Base-by-base conservation (phyloP, 345 rosid genomes). In the Euphorbia peplus region DNA sequence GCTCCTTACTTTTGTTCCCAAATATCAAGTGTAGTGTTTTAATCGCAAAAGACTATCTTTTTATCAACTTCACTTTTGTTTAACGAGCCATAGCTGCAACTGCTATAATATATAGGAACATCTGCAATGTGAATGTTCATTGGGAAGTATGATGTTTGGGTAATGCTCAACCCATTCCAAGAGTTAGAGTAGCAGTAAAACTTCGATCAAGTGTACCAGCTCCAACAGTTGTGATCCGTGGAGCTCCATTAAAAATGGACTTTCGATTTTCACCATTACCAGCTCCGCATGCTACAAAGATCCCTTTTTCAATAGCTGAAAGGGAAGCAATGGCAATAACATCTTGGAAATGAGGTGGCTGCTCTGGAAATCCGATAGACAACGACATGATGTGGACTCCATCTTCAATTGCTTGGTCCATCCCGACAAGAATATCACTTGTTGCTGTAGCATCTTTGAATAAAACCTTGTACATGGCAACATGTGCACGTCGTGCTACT, bases 391-490 rank as follows among this genome's bases (percentile, higher is more conserved):
- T 63, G 44, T 87, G 86, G 12, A 87, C 88, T 24, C 92, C 85
- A 59, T 90, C 92, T 16, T 79, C 80, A 56, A 84, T 82, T 13
- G 92, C 92, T 66, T 84, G 87, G 72, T 90, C 91, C 75, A 87
- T 84, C 18, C 85, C 88, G 5, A 88, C 90, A 9, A 90, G 81
- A 8, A 87, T 85, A 54, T 90, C 87, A 7, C 71, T 77, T 16
- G 88, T 65, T 14, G 8, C 64, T 44, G 61, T 76, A 61, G 76
- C 80, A 15, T 14, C 14, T 21, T 44, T 59, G 15, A 48, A 63
- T 11, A 22, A 24, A 8, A 74, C 70, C 59, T 69, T 69, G 70
- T 75, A 75, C 66, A 64, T 64, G 59, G 76, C 71, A 50, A 73
- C 54, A 41, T 67, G 71, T 9, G 76, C 72, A 8, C 60, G 60